phyloP scores from a whole-genome alignment of 2,329 filamentous ascomycete genomes.

The Penicillium thymicola region DNA sequence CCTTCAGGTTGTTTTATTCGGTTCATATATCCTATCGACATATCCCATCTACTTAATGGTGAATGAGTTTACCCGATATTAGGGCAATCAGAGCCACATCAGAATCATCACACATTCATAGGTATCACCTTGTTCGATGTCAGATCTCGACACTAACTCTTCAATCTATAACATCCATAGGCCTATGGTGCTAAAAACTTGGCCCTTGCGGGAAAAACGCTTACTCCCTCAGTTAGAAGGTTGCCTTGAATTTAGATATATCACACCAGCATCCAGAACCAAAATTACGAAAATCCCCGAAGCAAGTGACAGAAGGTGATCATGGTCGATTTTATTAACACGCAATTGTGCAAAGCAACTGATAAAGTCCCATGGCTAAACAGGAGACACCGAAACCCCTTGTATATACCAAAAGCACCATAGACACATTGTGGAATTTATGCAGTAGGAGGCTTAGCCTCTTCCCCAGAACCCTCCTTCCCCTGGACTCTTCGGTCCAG shows the following conservation, averaged over 20 bases:
- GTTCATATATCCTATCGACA: not conserved
- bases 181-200: not conserved
- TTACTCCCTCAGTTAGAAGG: not conserved
- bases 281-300: not conserved
- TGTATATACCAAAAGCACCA: not conserved
- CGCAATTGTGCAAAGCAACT: not conserved
- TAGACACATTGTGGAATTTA: slow-evolving; percentile 2
- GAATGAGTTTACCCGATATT: not conserved
- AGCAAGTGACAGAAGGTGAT: not conserved
- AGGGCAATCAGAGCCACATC: not conserved
- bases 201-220: not conserved
- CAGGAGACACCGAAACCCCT: not conserved
- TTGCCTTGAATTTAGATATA: not conserved
- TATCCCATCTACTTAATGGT: not conserved
- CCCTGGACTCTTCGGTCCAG: slow-evolving; percentile 49
- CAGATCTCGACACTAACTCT: not conserved
- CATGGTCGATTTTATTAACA: not conserved
- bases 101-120: not conserved
- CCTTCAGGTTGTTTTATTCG: too few relatives aligned
- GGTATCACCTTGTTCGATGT: not conserved
- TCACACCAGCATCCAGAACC: not conserved
- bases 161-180: not conserved
- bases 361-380: not conserved
- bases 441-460: slow-evolving; percentile 22
- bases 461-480: slow-evolving; percentile 22